phyloP scores from a whole-genome alignment of 1,284 basidiomycete species.

The Ceratobasidium sp. region DNA sequence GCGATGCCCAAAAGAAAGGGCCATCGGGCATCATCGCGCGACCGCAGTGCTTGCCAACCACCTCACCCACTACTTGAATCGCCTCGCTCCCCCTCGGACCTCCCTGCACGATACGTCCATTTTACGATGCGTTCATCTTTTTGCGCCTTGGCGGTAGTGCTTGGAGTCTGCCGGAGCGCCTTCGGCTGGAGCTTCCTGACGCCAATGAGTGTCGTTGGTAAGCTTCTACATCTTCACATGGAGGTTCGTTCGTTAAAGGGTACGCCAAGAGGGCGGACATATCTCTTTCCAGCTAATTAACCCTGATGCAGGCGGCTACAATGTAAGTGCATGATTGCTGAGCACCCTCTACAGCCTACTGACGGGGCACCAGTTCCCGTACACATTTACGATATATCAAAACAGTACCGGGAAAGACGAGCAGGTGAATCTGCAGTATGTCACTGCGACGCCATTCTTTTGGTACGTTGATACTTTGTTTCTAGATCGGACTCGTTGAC shows the following conservation, averaged over 20 bases:
- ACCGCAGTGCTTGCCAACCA: slow-evolving; percentile 1
- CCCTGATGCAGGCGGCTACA: slow-evolving; percentile 5
- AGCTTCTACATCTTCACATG: not conserved
- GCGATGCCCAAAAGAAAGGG: not conserved
- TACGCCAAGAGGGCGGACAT: not conserved
- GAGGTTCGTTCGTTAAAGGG: not conserved
- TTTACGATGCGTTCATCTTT: not conserved
- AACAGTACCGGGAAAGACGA: slow-evolving; percentile 2
- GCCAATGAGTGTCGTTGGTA: slow-evolving; percentile 4
- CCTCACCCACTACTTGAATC: not conserved
- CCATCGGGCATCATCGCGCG: slow-evolving; percentile 5
- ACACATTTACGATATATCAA: slow-evolving; percentile 11
- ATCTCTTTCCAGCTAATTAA: slow-evolving; percentile 6
- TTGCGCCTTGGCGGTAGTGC: not conserved
- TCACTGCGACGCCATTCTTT: slow-evolving; percentile 10
- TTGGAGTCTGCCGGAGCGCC: slow-evolving; percentile 4
- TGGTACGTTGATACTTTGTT: slow-evolving; percentile 1
- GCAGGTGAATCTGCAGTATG: slow-evolving; percentile 1
- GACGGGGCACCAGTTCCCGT: not conserved
- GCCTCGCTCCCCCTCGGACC: not conserved
- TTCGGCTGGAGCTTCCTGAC: slow-evolving; percentile 9
- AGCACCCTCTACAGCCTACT: not conserved
- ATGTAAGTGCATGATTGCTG: slow-evolving; percentile 11
- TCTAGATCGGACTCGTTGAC: not conserved
- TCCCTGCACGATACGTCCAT: not conserved